These are phyloP conservation scores for Phaeosphaeria sp. DNA, from an alignment of 2,329 filamentous ascomycete genomes.

Conservation along the genomic window DNA sequence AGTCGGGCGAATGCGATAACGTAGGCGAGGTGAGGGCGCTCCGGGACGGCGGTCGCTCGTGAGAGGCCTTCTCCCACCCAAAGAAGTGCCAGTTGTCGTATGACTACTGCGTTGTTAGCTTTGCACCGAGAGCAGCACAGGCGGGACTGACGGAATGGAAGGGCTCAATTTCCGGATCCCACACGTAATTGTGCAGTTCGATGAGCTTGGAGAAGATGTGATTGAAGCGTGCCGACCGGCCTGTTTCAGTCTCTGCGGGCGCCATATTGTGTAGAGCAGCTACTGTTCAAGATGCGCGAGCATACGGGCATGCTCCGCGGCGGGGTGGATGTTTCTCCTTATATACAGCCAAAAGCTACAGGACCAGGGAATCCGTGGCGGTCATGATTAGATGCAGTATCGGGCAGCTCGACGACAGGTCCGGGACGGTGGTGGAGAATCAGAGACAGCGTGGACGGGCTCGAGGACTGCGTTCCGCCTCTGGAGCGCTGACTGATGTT, in stretches of 20 bases:
- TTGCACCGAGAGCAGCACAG: not conserved
- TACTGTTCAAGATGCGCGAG: not conserved
- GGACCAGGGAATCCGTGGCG: not conserved
- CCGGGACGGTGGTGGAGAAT: not conserved
- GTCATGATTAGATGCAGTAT: constrained; percentile 1
- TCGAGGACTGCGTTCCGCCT: not conserved
- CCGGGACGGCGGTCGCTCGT: constrained; percentile 30
- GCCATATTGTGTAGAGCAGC: constrained; percentile 20
- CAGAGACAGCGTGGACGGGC: not conserved
- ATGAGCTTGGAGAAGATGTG: constrained; percentile 44
- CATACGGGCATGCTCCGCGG: not conserved
- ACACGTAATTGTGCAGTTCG: constrained; percentile 50
- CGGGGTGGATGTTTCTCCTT: not conserved
- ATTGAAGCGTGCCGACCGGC: constrained; percentile 34
- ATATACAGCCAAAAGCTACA: not conserved
- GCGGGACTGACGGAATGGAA: constrained; percentile 54
- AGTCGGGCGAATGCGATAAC: constrained; percentile 39
- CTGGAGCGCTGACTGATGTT: not conserved
- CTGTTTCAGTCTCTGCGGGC: constrained; percentile 10
- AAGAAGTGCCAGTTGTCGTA: constrained; percentile 84
- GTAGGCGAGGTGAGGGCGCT: constrained; percentile 33
- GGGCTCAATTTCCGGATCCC: constrained; percentile 51
- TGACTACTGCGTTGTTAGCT: constrained; percentile 55
- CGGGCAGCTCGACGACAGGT: not conserved
- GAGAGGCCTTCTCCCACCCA: constrained; percentile 41